Conservation (phyloP, 148 eudicot species). For the Chenopodium quinoa region DNA sequence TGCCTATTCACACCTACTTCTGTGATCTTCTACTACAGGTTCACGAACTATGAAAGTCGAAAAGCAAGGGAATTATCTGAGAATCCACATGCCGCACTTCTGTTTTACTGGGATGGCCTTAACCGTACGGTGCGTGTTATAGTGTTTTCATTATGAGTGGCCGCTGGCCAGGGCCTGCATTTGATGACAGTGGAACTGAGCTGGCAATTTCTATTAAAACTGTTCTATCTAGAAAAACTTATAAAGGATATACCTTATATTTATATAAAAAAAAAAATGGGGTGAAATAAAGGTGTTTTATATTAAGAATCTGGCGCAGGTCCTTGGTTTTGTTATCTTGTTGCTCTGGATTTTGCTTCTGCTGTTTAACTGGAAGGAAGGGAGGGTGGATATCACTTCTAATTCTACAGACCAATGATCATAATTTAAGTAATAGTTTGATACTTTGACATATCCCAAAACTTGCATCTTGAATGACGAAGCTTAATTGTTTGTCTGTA, state of each 20-base stretch:
- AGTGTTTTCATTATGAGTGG: background rate
- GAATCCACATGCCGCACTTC: constrained; percentile 83
- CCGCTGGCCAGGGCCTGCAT: background rate
- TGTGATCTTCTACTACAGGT: constrained; percentile 46
- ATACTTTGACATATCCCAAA: background rate
- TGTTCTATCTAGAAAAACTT: background rate
- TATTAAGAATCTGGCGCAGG: background rate
- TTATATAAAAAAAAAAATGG: background rate
- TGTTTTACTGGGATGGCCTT: constrained; percentile 85
- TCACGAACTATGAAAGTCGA: constrained; percentile 85
- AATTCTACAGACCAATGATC: background rate
- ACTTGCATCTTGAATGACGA: background rate
- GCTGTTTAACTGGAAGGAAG: background rate
- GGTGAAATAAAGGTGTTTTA: background rate
- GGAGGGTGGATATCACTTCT: background rate
- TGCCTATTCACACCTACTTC: background rate
- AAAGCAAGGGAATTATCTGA: constrained; percentile 75
- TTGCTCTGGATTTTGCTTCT: constrained; percentile 1
- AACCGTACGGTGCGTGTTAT: constrained; percentile 66
- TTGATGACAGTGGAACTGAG: constrained; percentile 6
- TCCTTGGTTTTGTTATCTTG: constrained; percentile 4
- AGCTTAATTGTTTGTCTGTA: background rate
- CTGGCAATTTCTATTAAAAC: background rate
- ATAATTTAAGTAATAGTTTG: background rate
- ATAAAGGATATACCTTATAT: background rate